phyloP scores from a whole-genome alignment of 495 filamentous ascomycete genomes.

The Penicillium salamii region DNA sequence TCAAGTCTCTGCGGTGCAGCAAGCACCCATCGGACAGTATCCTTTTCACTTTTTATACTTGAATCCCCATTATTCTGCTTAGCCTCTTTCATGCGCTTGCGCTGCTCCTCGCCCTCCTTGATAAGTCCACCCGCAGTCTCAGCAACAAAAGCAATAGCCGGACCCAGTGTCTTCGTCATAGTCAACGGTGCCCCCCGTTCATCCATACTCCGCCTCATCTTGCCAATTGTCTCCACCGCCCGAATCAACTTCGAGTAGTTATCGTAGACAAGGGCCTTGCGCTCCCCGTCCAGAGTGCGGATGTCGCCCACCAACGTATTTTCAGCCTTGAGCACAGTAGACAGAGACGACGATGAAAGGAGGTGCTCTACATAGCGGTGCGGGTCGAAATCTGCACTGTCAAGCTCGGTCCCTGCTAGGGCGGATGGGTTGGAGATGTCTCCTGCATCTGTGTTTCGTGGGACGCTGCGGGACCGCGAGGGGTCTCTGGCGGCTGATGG shows the following conservation, averaged over 20 bases:
- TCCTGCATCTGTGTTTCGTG: constrained; percentile 39
- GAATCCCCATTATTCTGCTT: constrained; percentile 29
- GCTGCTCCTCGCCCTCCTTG: constrained; percentile 44
- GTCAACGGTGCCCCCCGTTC: constrained; percentile 45
- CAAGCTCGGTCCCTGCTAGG: constrained; percentile 45
- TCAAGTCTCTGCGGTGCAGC: constrained; percentile 52
- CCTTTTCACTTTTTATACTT: constrained; percentile 52
- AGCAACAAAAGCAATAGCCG: constrained; percentile 78
- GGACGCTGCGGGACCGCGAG: constrained; percentile 36
- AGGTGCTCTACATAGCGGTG: constrained; percentile 46
- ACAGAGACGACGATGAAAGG: constrained; percentile 54
- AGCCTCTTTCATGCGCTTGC: constrained; percentile 34
- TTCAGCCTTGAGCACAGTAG: constrained; percentile 59
- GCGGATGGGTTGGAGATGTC: constrained; percentile 31
- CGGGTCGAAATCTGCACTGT: constrained; percentile 45
- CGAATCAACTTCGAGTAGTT: constrained; percentile 95
- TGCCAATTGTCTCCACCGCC: constrained; percentile 91
- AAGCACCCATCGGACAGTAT: constrained; percentile 72
- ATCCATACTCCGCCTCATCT: constrained; percentile 53
- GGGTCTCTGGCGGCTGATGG: constrained; percentile 10
- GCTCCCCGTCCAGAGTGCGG: constrained; percentile 85
- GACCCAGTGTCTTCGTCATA: constrained; percentile 62
- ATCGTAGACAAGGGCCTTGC: constrained; percentile 95
- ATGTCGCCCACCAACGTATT: constrained; percentile 66
- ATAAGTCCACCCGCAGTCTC: constrained; percentile 69